Conservation (phyloP, 108 stramenopile genomes). For the Schizochytrium sp. region DNA sequence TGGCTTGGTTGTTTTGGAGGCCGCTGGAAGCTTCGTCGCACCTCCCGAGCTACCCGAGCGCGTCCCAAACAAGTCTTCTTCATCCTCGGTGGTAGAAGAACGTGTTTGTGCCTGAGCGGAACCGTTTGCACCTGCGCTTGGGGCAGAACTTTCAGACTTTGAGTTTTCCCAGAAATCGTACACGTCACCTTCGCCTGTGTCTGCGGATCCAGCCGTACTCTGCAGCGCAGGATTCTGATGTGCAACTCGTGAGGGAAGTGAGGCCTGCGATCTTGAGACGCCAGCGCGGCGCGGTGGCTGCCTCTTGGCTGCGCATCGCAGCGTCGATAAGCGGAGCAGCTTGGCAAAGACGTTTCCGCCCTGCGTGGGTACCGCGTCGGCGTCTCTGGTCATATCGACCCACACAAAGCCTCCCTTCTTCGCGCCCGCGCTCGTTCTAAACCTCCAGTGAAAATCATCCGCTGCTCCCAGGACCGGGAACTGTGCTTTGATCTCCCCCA, state of each 20-base stretch:
- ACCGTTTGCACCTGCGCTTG: not conserved
- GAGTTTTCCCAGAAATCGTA: too few species aligned
- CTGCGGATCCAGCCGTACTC: not conserved
- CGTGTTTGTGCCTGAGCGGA: not conserved
- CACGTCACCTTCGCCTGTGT: not conserved
- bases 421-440: not conserved
- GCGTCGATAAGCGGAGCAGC: not conserved
- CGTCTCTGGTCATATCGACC: not conserved
- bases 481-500: constrained; percentile 1
- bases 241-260: not conserved
- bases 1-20: not conserved
- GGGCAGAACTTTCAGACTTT: not conserved
- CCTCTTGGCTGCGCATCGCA: not conserved
- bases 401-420: not conserved
- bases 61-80: not conserved
- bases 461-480: not conserved
- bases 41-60: not conserved
- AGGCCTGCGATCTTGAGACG: not conserved
- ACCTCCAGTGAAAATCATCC: constrained; percentile 3
- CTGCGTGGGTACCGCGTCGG: not conserved
- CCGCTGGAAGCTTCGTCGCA: not conserved
- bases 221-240: not conserved
- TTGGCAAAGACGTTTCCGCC: not conserved
- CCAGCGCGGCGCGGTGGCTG: not conserved
- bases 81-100: not conserved